Evolutionary conservation across 225 moss, liverwort and hornwort species (phyloP), one percentile per base, ranked within the genome.

Genomic region (Anthoceros angustus): DNA sequence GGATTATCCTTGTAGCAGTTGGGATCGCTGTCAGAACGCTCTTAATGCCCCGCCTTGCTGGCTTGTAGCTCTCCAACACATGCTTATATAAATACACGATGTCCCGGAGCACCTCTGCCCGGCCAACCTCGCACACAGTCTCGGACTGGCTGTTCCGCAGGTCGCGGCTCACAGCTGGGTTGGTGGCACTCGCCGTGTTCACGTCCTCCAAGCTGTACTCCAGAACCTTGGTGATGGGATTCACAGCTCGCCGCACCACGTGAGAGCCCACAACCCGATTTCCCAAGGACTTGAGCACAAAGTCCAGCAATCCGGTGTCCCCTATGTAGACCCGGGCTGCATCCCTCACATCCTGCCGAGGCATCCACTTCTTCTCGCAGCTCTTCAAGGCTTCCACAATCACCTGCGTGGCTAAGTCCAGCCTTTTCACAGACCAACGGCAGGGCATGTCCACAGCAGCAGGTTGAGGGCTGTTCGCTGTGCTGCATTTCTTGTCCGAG

Each of bases 281-380:
- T 43, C 92, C 92, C 42, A 98, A 60, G 10, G 98, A 98, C 68
- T 98, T 98, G 18, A 98, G 84, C 21, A 98, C 92, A 55, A 87
- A 98, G 78, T 98, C 98, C 64, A 98, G 78, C 62, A 98, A 87
- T 38, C 98, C 98, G 38, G 98, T 98, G 74, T 98, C 98, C 11
- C 98, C 98, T 64, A 98, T 98, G 67, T 98, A 98, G n/a, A 89
- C 87, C n/a, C 98, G 85, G 7, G 98, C 98, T 63, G 98, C 98
- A 60, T 98, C 98, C 71, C 98, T 76, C 14, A 98, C 98, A 64
- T 98, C 98, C 76, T 98, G 98, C 69, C 98, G 72, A 11, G 98
- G 98, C 92, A 98, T 98, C 98, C 98, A 98, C 74, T 89, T 92
- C 84, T 89, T 98, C 72, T 92, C 92, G 70, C 89, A 92, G 67